These are phyloP conservation scores for Fomes fomentarius DNA, from an alignment of 1,284 basidiomycete genomes.

Conservation along the genomic window DNA sequence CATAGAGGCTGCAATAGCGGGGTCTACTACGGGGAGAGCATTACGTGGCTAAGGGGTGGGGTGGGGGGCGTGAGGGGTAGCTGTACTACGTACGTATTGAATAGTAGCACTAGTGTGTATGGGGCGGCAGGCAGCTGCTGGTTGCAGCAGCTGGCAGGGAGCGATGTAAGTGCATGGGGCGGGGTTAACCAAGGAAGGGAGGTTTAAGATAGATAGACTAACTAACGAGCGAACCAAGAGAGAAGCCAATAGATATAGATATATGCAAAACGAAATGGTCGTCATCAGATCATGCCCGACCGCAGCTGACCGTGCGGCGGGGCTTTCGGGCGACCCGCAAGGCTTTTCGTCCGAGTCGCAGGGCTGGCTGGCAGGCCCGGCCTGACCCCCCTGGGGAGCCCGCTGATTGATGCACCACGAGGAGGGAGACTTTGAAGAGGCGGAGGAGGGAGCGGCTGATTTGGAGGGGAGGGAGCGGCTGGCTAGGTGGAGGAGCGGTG, in stretches of 20 bases:
- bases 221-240: constrained; percentile 10
- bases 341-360: constrained; percentile 12
- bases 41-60: not conserved
- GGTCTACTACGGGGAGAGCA: constrained; percentile 7
- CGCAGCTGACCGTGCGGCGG: constrained; percentile 22
- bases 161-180: constrained; percentile 9
- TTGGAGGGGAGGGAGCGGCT: constrained; percentile 13
- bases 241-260: constrained; percentile 6
- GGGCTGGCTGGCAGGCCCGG: constrained; percentile 23
- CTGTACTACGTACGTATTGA: not conserved
- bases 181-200: constrained; percentile 20
- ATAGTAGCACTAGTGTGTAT: not conserved
- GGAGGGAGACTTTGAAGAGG: constrained; percentile 15
- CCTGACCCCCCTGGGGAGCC: constrained; percentile 11
- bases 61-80: not conserved
- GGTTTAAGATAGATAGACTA: constrained; percentile 24
- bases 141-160: not conserved
- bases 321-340: constrained; percentile 17
- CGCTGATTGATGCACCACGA: constrained; percentile 14
- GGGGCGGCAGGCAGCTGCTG: not conserved
- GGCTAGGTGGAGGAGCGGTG: constrained; percentile 1
- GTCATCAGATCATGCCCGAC: constrained; percentile 24
- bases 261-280: not conserved
- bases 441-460: constrained; percentile 18
- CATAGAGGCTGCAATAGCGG: constrained; percentile 4